Evolutionary conservation across 140 eudicot species (phyloP), one percentile per base, ranked within the genome.

Genomic region (Flaveria floridana): DNA sequence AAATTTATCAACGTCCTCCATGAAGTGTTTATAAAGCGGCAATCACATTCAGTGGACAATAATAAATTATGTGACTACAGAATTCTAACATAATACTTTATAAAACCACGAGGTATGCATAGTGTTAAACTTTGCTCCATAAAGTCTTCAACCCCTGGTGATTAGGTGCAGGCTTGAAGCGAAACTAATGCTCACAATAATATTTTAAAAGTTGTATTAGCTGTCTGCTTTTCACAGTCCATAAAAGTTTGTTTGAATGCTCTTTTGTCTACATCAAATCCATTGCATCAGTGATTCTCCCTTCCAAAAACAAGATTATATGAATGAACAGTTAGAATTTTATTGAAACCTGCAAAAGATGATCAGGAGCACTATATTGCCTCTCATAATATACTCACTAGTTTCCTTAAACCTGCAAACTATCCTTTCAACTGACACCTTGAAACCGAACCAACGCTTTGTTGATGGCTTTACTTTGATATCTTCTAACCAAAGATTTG

Each of bases 401-500:
- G 1, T 65, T 46, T 56, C 52, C 11, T 37, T 72, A 65, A 25
- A 41, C 47, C 47, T 78, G 13, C 76, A 77, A 73, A 30, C 69
- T 26, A 19, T 82, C 13, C 48, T 65, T 48, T 68, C 82, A 0
- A 42, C 65, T 18, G 77, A 78, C 63, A 73, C 77, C 68, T 73
- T 82, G 62, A 73, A 25, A 65, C 86, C 86, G 0, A 26, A 63
- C 57, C 34, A 78, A 50, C 64, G 56, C n/a, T 70, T 82, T 50
- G 81, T 73, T 50, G 86, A 62, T 53, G 83, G 86, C 59, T 59
- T 59, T 34, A 82, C 86, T 7, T 82, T 82, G 64, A 68, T 78
- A 28, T 82, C 86, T 9, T 41, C 83, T 0, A 82, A 78, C 74
- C 73, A 70, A 74, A 71, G 80, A 73, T 82, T 82, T 63, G 86